phyloP scores from a whole-genome alignment of 2,329 filamentous ascomycete genomes.

The Scopulariopsis brevicaulis region DNA sequence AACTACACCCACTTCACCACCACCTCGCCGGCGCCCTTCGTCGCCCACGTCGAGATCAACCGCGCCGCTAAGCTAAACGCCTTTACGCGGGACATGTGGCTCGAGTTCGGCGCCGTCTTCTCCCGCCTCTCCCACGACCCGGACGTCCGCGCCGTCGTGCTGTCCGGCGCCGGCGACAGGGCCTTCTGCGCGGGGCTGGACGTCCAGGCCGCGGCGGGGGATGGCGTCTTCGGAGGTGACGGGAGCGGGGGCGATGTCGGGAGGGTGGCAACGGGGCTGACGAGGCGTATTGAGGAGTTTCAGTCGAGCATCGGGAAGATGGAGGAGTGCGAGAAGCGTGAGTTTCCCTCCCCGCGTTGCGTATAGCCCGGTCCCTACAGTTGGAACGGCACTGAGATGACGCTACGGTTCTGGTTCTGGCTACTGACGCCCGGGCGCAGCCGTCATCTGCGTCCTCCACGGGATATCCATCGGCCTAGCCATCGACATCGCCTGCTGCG shows the following conservation, averaged over 20 bases:
- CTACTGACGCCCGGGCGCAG: constrained; percentile 20
- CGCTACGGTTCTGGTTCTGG: no score
- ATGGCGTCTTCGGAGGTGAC: constrained; percentile 25
- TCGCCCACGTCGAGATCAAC: constrained; percentile 90
- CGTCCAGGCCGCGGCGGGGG: constrained; percentile 55
- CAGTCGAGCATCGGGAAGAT: constrained; percentile 66
- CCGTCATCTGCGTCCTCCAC: constrained; percentile 73
- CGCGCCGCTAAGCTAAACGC: constrained; percentile 79
- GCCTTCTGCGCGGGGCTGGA: constrained; percentile 85
- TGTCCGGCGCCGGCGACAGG: constrained; percentile 70
- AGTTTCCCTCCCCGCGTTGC: constrained; percentile 15
- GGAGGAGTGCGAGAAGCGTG: constrained; percentile 83
- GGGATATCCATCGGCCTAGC: constrained; percentile 68
- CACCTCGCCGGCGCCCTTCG: constrained; percentile 57
- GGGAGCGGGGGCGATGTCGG: constrained; percentile 51
- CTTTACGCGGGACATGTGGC: constrained; percentile 78
- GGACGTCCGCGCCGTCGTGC: constrained; percentile 62
- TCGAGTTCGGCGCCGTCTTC: constrained; percentile 67
- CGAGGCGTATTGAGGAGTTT: constrained; percentile 65
- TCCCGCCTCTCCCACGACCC: constrained; percentile 58
- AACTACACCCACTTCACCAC: constrained; percentile 60
- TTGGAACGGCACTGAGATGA: no score
- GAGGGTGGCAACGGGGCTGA: constrained; percentile 48
- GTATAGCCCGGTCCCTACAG: background rate
- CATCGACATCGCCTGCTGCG: constrained; percentile 60